These are phyloP conservation scores for Curvularia hawaiiensis DNA, from an alignment of 2,329 filamentous ascomycete genomes.

Conservation along the genomic window DNA sequence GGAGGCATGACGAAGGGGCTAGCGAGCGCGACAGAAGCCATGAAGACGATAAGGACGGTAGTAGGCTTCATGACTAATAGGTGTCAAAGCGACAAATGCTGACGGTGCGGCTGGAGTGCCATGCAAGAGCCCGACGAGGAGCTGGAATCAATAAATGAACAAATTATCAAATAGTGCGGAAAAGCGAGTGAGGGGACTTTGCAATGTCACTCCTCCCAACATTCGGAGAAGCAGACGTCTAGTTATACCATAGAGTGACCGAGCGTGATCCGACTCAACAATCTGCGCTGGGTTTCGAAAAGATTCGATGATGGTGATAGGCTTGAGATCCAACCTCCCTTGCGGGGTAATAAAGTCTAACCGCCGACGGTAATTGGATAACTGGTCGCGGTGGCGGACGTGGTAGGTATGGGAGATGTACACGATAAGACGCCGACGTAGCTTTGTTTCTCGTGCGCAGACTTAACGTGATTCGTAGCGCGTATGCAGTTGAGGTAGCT, in stretches of 20 bases:
- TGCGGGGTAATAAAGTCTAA: background rate
- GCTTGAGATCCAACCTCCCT: background rate
- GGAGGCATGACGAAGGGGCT: background rate
- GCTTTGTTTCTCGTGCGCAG: background rate
- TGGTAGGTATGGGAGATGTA: background rate
- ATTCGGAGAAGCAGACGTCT: background rate
- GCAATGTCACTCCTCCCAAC: background rate
- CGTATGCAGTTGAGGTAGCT: background rate
- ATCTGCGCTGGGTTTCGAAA: background rate
- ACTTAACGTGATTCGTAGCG: background rate
- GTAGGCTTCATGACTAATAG: background rate
- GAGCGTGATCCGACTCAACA: background rate
- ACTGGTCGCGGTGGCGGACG: background rate
- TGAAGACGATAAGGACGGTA: background rate
- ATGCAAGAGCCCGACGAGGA: background rate
- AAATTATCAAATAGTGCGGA: background rate
- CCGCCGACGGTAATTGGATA: background rate
- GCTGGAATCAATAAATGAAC: background rate
- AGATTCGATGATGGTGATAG: background rate
- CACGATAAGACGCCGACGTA: background rate
- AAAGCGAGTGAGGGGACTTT: background rate
- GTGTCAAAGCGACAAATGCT: background rate
- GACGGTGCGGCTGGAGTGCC: background rate
- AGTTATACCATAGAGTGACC: background rate
- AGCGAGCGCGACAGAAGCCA: conserved; percentile 1